phyloP scores from a whole-genome alignment of 495 filamentous ascomycete genomes.

The Neurospora sp. region DNA sequence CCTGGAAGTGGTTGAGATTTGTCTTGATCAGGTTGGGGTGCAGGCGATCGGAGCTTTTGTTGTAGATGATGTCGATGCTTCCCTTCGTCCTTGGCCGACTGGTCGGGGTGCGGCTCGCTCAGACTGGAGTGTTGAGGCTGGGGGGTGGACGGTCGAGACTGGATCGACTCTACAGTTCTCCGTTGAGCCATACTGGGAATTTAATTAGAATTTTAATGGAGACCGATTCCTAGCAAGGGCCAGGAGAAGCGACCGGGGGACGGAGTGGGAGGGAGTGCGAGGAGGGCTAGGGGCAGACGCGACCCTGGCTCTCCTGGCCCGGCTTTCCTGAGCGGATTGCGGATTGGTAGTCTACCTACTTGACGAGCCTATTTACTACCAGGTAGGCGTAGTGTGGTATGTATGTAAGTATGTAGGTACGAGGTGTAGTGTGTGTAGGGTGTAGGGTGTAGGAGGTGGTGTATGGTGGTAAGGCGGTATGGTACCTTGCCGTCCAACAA shows the following conservation, averaged over 20 bases:
- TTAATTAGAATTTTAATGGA: constrained; percentile 36
- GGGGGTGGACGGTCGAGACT: constrained; percentile 16
- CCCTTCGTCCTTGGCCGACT: constrained; percentile 2
- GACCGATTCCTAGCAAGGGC: constrained; percentile 25
- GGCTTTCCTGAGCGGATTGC: constrained; percentile 25
- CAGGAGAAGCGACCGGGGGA: constrained; percentile 24
- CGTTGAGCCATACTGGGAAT: constrained; percentile 34
- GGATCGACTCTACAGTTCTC: constrained; percentile 18
- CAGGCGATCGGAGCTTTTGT: constrained; percentile 1
- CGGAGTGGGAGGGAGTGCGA: not conserved
- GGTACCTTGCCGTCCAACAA: not conserved
- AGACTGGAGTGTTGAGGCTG: constrained; percentile 21
- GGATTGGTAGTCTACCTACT: constrained; percentile 11
- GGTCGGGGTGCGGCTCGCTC: constrained; percentile 18
- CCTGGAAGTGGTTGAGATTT: constrained; percentile 1
- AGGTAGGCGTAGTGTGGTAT: not conserved
- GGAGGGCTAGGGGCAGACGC: constrained; percentile 13
- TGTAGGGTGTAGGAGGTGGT: not conserved
- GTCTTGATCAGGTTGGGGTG: constrained; percentile 3
- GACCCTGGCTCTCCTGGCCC: constrained; percentile 33
- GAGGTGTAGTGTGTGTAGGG: not conserved
- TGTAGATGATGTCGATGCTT: constrained; percentile 5
- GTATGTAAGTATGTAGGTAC: not conserved
- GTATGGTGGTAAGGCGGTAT: not conserved
- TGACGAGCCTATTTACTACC: not conserved